Conservation (phyloP, 345 rosid genomes). For the Populus ilicifolia region DNA sequence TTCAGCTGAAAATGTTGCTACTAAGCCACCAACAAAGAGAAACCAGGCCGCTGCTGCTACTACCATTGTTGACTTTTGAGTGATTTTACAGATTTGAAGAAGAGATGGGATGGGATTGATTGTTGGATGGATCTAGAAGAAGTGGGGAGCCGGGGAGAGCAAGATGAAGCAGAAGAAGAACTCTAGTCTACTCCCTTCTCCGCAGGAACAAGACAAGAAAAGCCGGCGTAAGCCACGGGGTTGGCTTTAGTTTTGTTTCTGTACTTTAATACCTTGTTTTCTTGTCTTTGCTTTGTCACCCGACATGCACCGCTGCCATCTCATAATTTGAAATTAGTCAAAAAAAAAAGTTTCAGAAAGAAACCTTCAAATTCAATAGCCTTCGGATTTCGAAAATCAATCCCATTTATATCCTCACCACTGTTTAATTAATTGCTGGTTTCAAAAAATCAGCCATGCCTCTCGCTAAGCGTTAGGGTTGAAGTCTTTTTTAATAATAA, state of each 20-base stretch:
- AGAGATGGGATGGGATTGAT: background rate
- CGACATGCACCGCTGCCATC: too few relatives aligned
- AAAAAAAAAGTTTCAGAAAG: too few relatives aligned
- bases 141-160: background rate
- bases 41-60: background rate
- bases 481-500: too few relatives aligned
- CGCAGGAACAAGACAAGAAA: conserved; percentile 25
- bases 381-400: too few relatives aligned
- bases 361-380: too few relatives aligned
- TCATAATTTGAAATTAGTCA: too few relatives aligned
- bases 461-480: too few relatives aligned
- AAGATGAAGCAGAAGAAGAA: background rate
- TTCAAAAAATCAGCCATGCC: too few relatives aligned
- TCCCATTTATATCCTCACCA: too few relatives aligned
- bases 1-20: background rate
- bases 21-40: conserved; percentile 3
- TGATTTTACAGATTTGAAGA: background rate
- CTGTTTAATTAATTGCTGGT: too few relatives aligned
- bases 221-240: conserved; percentile 38
- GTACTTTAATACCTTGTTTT: background rate
- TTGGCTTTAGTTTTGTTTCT: background rate
- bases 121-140: background rate
- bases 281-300: too few relatives aligned
- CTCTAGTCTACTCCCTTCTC: background rate
- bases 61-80: background rate